Conservation (phyloP, 2,329 filamentous ascomycete genomes). For the Dothidotthia symphoricarpi region DNA sequence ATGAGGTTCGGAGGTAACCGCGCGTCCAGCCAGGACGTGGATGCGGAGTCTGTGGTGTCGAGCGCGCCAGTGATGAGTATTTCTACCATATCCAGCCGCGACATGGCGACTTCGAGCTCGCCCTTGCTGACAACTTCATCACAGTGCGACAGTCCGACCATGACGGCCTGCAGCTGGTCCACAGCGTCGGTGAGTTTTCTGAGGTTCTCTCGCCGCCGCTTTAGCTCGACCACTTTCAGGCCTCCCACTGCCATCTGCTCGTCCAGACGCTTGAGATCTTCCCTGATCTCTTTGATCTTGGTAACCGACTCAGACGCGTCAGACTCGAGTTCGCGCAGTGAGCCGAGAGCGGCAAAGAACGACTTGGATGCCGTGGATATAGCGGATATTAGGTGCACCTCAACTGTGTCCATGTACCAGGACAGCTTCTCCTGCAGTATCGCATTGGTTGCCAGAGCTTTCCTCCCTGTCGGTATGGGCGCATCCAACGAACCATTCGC, state of each 20-base stretch:
- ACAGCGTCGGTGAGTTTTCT: slow-evolving; percentile 79
- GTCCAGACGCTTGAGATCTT: slow-evolving; percentile 78
- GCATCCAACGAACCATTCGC: slow-evolving; percentile 59
- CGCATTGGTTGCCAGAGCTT: slow-evolving; percentile 90
- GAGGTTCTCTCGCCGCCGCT: slow-evolving; percentile 79
- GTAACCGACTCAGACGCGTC: slow-evolving; percentile 90
- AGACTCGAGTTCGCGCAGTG: slow-evolving; percentile 82
- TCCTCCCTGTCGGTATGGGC: slow-evolving; percentile 61
- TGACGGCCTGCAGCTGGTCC: slow-evolving; percentile 75
- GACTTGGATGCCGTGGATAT: slow-evolving; percentile 95
- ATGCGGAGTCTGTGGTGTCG: slow-evolving; percentile 38
- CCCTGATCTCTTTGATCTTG: slow-evolving; percentile 76
- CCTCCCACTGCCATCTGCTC: slow-evolving; percentile 83
- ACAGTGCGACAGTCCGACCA: slow-evolving; percentile 71
- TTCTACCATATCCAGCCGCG: slow-evolving; percentile 75
- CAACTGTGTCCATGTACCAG: slow-evolving; percentile 99
- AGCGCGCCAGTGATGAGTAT: slow-evolving; percentile 73
- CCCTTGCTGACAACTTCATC: slow-evolving; percentile 80
- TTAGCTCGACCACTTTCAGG: slow-evolving; percentile 79
- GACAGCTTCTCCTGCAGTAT: slow-evolving; percentile 97
- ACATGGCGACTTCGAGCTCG: slow-evolving; percentile 77
- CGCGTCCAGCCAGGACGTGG: slow-evolving; percentile 35
- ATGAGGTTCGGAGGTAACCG: slow-evolving; percentile 49
- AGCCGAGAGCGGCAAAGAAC: slow-evolving; percentile 92
- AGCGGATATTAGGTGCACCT: slow-evolving; percentile 92